Base-by-base conservation (phyloP, 192 early-diverging fungal genomes). In the Entomortierella beljakovae region DNA sequence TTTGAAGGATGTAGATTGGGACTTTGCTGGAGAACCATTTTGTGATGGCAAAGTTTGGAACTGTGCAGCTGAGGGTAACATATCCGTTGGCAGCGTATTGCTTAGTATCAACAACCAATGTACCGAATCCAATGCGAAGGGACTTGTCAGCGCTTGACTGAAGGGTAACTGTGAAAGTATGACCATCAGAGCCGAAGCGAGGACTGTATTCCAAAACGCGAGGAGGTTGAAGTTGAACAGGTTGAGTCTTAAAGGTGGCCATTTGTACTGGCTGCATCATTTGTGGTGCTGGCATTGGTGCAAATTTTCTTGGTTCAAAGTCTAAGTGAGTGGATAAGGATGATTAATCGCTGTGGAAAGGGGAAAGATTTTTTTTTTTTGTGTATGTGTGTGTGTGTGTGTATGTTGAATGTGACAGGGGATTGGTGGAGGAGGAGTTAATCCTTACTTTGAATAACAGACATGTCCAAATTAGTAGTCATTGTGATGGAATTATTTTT, bases 41-140 rank as follows among this genome's bases (percentile, higher is more conserved):
- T 35, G 83, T 84, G 53, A 71, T 73, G 8, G 72, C 57, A 70
- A 83, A 85, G 56, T 50, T 69, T 16, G 85, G 85, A 2, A 85
- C 71, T 23, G 70, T 65, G 31, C 81, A 82, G 52, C 72, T 76
- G 25, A 87, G 70, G 6, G 85, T 81, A 16, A 79, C 76, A 28
- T 80, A 73, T 50, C 80, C 80, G 53, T 82, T 80, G 56, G 70
- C 71, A 23, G 71, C 80, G 46, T 83, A 77, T 34, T 83, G 85
- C 37, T 83, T 84, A 1, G 85, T 87, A 26, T 87, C 85, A 11
- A 87, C 81, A 20, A 85, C 80, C 16, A 87, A 60, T 6, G 71
- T 70, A n/a, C 85, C 85, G 54, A 87, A 87, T 9, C 68, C 83
- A 10, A 87, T 55, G n/a, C 84, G 84, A 38, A 87, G 70, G n/a